phyloP scores from a whole-genome alignment of 495 filamentous ascomycete genomes.

The Hyaloscypha bicolor region DNA sequence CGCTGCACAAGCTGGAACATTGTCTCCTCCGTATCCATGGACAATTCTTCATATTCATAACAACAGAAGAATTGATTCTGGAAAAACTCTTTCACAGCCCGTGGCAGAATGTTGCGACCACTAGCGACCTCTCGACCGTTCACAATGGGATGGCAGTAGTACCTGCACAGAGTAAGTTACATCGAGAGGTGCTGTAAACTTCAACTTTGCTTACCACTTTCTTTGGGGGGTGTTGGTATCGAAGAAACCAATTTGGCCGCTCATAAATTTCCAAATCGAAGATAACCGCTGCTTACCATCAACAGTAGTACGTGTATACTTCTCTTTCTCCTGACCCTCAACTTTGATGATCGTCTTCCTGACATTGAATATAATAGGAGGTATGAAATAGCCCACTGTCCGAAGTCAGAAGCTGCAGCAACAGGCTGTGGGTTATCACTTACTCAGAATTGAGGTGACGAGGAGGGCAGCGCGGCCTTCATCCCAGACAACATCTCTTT shows the following conservation, averaged over 20 bases:
- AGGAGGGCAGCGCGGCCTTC: slow-evolving; percentile 38
- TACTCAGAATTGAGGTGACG: slow-evolving; percentile 47
- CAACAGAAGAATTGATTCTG: slow-evolving; percentile 40
- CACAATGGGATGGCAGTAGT: slow-evolving; percentile 29
- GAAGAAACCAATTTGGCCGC: slow-evolving; percentile 44
- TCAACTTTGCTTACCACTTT: slow-evolving; percentile 27
- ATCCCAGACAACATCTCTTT: slow-evolving; percentile 51
- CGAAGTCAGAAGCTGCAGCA: background rate
- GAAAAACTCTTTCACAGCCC: slow-evolving; percentile 38
- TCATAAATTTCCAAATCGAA: slow-evolving; percentile 47
- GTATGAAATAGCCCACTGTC: slow-evolving; percentile 49
- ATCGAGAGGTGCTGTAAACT: background rate
- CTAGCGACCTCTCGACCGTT: slow-evolving; percentile 26
- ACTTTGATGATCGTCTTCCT: slow-evolving; percentile 26
- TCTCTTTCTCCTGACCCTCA: slow-evolving; percentile 22
- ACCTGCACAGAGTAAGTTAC: slow-evolving; percentile 20
- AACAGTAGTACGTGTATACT: slow-evolving; percentile 39
- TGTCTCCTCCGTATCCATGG: slow-evolving; percentile 47
- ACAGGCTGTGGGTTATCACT: slow-evolving; percentile 9
- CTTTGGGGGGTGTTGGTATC: slow-evolving; percentile 36
- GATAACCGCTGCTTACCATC: slow-evolving; percentile 55
- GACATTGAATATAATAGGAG: slow-evolving; percentile 53
- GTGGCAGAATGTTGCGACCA: slow-evolving; percentile 35
- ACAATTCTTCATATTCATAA: slow-evolving; percentile 44
- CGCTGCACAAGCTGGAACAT: slow-evolving; percentile 51